Evolutionary conservation across 2,329 filamentous ascomycete genomes (phyloP).

Genomic region (Alternaria rosae): DNA sequence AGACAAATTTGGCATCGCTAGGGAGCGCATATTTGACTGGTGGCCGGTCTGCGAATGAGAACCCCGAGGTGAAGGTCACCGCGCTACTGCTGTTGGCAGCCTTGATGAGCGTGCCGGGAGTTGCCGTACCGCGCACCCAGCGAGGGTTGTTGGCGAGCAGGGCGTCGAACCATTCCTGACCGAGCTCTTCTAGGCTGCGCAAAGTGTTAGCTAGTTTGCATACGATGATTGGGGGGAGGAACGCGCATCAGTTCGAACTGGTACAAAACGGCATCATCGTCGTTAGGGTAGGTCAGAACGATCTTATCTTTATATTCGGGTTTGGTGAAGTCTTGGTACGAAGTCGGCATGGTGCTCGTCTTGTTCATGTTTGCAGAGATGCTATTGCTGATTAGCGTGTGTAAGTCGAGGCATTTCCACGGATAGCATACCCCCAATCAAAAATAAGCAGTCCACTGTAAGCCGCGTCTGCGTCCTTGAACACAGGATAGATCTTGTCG

Average conservation of each 20-base stretch:
- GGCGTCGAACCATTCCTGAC: conserved; percentile 57
- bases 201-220: neutral
- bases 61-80: conserved; percentile 25
- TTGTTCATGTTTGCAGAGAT: conserved; percentile 51
- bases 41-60: neutral
- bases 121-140: conserved; percentile 62
- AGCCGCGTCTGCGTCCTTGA: conserved; percentile 54
- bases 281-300: conserved; percentile 62
- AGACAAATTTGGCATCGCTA: conserved; percentile 51
- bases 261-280: conserved; percentile 64
- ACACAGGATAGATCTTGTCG: conserved; percentile 52
- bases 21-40: conserved; percentile 32
- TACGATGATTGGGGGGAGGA: neutral
- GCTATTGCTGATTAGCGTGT: conserved; percentile 11
- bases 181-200: conserved; percentile 47
- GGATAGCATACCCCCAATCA: conserved; percentile 26
- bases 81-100: conserved; percentile 30
- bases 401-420: neutral
- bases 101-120: conserved; percentile 50
- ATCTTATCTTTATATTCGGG: conserved; percentile 57
- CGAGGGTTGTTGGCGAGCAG: conserved; percentile 59
- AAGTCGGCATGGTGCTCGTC: conserved; percentile 39
- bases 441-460: conserved; percentile 55
- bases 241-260: conserved; percentile 57
- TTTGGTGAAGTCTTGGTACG: conserved; percentile 56